Evolutionary conservation across 306 rosid species (phyloP), one percentile per base, ranked within the genome.

Genomic region (Quercus alba): DNA sequence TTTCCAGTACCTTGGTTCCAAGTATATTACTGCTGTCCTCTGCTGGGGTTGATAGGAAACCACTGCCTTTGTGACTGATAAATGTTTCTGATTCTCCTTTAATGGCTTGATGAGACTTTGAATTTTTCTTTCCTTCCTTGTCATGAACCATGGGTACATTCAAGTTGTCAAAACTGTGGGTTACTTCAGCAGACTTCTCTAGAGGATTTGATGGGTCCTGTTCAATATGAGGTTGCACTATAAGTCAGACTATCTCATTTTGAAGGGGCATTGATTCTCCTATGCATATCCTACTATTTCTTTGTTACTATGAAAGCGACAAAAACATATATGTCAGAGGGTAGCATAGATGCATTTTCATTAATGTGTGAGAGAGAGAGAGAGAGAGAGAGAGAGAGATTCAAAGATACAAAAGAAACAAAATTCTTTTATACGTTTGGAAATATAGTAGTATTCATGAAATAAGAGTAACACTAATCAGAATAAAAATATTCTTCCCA

Each of bases 131-230:
- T 67, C 54, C 75, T 28, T 62, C 66, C 61, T 18, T 71, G 21
- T 71, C 78, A 11, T 41, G 62, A 59, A 35, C 20, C 44, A 79
- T 11, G 25, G 57, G 63, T 76, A 44, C 68, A 18, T 18, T 67
- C 25, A 44, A 62, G 26, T 25, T 75, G 21, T 18, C 17, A 78
- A 56, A 0, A 68, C 11, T 59, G 57, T 58, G 77, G 75, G 66
- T 55, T 79, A 80, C 81, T 21, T 74, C 58, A 15, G 81, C 52
- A 41, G 75, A 6, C 59, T 56, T 72, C 9, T 21, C 56, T 11
- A 80, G 51, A 26, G 75, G 59, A 46, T 46, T 46, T 44, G 35
- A 57, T 17, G 63, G 74, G 21, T 80, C 85, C 85, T 87, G 75
- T 70, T 79, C 52, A 80, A 52, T 9, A n/a, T 66, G 15, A 73